Percentiles rank a stretch among this genome's conserved stretches.
Conservation (phyloP, 2,329 filamentous ascomycete genomes). For the Dryadomyces quercus-mongolicae region DNA sequence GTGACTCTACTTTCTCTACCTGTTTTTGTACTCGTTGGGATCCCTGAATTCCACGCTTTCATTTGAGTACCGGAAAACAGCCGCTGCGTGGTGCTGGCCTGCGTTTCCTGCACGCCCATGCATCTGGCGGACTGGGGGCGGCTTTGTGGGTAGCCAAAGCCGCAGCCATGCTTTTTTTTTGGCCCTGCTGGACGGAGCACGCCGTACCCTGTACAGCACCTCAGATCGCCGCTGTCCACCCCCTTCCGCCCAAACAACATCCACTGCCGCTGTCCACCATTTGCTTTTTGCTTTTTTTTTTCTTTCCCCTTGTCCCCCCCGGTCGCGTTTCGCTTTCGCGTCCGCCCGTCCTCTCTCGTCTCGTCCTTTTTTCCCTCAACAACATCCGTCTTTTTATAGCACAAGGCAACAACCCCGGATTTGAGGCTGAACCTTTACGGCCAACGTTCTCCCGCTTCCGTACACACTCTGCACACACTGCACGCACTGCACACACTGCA, state of each 20-base stretch:
- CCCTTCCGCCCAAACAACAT: not conserved
- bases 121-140: not conserved
- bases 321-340: not conserved
- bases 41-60: constrained; percentile 31
- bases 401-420: not conserved
- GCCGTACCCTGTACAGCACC: not conserved
- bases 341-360: not conserved
- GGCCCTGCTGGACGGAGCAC: too few species aligned
- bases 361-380: too few species aligned
- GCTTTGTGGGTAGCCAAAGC: not conserved
- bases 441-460: too few species aligned
- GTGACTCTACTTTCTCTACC: constrained; percentile 25
- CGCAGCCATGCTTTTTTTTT: not conserved
- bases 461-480: too few species aligned
- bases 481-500: too few species aligned
- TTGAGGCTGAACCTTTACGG: not conserved
- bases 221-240: not conserved
- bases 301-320: too few species aligned
- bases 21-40: constrained; percentile 56
- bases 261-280: not conserved
- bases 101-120: not conserved
- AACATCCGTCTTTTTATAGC: too few species aligned
- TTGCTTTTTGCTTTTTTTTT: not conserved
- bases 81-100: not conserved
- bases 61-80: constrained; percentile 20